Conservation (phyloP, 2,329 filamentous ascomycete genomes). For the Aspergillus nomiae region DNA sequence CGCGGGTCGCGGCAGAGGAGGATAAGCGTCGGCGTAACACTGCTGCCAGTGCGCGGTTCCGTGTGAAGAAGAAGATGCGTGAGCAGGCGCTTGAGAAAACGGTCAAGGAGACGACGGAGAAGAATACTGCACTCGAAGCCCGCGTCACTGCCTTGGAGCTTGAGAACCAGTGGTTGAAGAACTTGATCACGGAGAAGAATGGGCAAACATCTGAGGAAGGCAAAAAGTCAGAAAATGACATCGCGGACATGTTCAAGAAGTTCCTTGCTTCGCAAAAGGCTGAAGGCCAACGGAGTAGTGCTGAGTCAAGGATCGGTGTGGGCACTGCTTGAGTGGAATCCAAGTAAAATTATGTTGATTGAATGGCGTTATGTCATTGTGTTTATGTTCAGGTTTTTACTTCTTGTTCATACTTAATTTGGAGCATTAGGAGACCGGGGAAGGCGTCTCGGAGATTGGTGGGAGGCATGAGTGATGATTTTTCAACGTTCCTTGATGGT, state of each 20-base stretch:
- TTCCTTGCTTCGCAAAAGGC: conserved; percentile 40
- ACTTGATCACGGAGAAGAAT: conserved; percentile 80
- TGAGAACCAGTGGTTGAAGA: conserved; percentile 81
- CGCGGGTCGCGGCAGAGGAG: conserved; percentile 78
- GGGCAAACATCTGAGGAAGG: conserved; percentile 32
- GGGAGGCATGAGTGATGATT: conserved; percentile 20
- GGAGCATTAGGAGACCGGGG: conserved; percentile 10
- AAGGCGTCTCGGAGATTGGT: conserved; percentile 19
- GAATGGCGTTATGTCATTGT: conserved; percentile 6
- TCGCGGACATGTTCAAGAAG: conserved; percentile 44
- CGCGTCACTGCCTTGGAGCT: conserved; percentile 74
- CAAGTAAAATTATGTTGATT: conserved; percentile 13
- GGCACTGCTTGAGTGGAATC: conserved; percentile 27
- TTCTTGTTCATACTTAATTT: conserved; percentile 15
- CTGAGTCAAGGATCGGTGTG: conserved; percentile 36
- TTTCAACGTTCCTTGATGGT: background rate
- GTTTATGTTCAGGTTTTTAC: conserved; percentile 1
- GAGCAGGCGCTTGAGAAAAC: conserved; percentile 82
- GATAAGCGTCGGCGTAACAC: conserved; percentile 90
- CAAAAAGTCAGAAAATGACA: conserved; percentile 48
- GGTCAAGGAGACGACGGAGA: conserved; percentile 81
- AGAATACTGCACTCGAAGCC: conserved; percentile 71
- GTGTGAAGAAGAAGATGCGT: conserved; percentile 94
- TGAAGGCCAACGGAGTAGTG: conserved; percentile 29
- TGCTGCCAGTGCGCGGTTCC: conserved; percentile 83